Evolutionary conservation across 371 early-diverging fungal species (phyloP).

Genomic region (Saksenaea vasiformis): DNA sequence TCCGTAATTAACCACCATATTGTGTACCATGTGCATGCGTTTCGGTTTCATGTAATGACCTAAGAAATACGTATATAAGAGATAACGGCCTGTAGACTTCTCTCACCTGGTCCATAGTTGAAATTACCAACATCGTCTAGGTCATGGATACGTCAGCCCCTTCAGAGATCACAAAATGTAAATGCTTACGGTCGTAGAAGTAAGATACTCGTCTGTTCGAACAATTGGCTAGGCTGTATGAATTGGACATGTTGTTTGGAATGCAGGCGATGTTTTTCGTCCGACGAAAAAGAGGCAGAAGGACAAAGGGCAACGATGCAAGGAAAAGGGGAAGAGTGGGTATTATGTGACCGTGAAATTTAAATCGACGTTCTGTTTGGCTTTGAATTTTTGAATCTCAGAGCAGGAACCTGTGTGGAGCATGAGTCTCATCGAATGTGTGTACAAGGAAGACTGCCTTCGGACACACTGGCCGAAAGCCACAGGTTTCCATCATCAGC

Average conservation of each 20-base stretch:
- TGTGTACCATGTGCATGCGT: conserved; percentile 97
- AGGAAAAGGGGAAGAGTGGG: background rate
- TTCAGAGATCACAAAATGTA: background rate
- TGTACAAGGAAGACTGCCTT: too few relatives aligned
- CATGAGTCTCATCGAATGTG: too few relatives aligned
- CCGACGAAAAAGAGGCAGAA: background rate
- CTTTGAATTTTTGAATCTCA: too few relatives aligned
- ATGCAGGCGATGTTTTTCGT: background rate
- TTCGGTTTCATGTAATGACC: conserved; percentile 99
- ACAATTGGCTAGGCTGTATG: conserved; percentile 50
- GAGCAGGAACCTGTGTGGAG: too few relatives aligned
- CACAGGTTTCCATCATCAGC: too few relatives aligned
- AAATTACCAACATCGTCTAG: conserved; percentile 87
- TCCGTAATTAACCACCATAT: conserved; percentile 94
- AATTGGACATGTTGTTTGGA: conserved; percentile 38
- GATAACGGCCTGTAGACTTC: background rate
- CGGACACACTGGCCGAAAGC: too few relatives aligned
- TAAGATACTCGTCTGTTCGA: conserved; percentile 74
- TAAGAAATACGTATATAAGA: conserved; percentile 12
- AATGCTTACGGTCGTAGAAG: conserved; percentile 70
- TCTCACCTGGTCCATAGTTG: conserved; percentile 81
- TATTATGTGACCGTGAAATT: too few relatives aligned
- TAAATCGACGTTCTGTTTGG: too few relatives aligned
- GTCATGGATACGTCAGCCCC: background rate
- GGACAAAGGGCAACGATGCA: background rate